These are phyloP conservation scores for Aspergillus brunneoviolaceus DNA, from an alignment of 2,329 filamentous ascomycete genomes.

Conservation along the genomic window DNA sequence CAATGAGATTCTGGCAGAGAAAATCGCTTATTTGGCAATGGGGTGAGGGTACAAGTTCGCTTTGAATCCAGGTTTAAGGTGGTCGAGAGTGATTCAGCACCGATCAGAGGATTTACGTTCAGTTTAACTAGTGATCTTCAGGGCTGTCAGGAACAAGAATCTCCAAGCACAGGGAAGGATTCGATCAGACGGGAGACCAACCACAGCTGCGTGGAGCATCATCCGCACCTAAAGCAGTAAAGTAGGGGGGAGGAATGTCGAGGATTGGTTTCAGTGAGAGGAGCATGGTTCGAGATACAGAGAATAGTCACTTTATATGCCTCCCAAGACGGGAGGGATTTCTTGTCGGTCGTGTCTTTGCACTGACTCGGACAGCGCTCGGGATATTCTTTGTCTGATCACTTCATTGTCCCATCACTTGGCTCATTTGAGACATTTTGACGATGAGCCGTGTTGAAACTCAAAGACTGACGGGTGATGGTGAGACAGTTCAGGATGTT, in stretches of 20 bases:
- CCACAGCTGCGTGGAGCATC: slow-evolving; percentile 16
- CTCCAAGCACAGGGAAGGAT: neutral
- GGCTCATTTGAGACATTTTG: neutral
- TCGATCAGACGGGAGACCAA: neutral
- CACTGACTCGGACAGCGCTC: neutral
- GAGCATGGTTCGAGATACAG: neutral
- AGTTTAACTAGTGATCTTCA: slow-evolving; percentile 5
- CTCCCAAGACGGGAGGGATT: neutral
- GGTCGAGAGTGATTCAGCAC: slow-evolving; percentile 36
- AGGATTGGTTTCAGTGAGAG: neutral
- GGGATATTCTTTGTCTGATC: neutral
- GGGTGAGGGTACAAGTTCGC: slow-evolving; percentile 62
- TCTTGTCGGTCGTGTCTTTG: neutral
- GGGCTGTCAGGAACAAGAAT: slow-evolving; percentile 4
- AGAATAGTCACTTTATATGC: neutral
- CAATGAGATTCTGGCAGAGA: neutral
- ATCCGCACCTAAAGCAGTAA: slow-evolving; percentile 14
- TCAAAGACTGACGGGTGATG: neutral
- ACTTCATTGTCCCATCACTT: neutral
- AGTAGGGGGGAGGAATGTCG: slow-evolving; percentile 7
- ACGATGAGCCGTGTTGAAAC: neutral
- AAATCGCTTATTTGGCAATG: neutral
- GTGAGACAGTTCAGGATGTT: neutral
- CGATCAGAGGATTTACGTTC: neutral
- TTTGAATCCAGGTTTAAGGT: slow-evolving; percentile 73